Evolutionary conservation across 208 protist species (phyloP), one percentile per base, ranked within the genome.

Genomic region (Jaenimonas drosophilae): DNA sequence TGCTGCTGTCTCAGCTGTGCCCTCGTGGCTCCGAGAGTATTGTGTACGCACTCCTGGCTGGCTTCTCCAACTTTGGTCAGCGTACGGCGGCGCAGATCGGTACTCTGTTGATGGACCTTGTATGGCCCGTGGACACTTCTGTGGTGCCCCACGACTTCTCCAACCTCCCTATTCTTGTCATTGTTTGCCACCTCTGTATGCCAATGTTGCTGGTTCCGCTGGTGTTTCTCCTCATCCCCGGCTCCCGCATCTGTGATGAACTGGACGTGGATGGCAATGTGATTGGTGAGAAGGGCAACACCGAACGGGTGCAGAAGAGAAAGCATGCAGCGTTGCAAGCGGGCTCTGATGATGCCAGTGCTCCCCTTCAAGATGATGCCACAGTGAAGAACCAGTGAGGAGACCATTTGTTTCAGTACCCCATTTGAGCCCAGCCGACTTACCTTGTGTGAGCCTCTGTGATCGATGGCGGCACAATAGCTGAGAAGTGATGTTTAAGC

Each of bases 1-100:
- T 95, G 23, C 59, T 95, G 23, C 58, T 87, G 36, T 79, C 83
- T 7, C 83, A 79, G 27, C 62, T 95, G 12, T 92, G 84, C 53
- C 84, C 88, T 6, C 70, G 69, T 25, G 81, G 79, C 4, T 74
- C 82, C 31, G 87, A 94, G 59, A 59, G 48, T 6, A 81, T 84
- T 20, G 75, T 91, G 39, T 89, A 82, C 40, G 72, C 87, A n/a
- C 59, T 91, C 21, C 64, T 94, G 53, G 76, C 82, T 2, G 81
- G 80, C 26, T 85, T 83, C 48, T 57, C 77, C 17, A 88, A 89
- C 64, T 61, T 94, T 19, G 86, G 82, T 17, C 50, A 58, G 48
- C 59, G 61, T 27, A 70, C 71, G 14, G 54, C 70, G 0, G 39
- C 32, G 21, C 49, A 64, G 0, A 44, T 79, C 19, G 79, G 65